phyloP scores from a whole-genome alignment of 73 alveolate species.

The Paramecium tetraurelia region DNA sequence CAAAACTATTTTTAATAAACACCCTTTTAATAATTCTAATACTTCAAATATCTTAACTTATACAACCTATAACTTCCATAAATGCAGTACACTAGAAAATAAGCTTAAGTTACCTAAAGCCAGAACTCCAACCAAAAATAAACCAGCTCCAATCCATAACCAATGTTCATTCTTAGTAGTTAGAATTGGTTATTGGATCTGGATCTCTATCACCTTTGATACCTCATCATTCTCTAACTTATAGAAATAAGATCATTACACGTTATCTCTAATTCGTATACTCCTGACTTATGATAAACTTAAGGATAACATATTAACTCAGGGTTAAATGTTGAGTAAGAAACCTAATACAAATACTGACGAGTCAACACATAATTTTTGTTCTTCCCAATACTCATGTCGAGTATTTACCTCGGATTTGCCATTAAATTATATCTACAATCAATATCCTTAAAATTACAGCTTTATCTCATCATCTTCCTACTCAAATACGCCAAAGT shows the following conservation, averaged over 20 bases:
- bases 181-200: background rate
- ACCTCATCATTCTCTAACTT: background rate
- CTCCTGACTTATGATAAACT: background rate
- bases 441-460: background rate
- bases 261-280: background rate
- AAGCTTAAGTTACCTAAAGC: background rate
- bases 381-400: background rate
- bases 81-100: background rate
- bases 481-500: background rate
- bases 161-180: background rate
- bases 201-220: background rate
- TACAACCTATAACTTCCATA: background rate
- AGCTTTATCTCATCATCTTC: background rate
- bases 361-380: background rate
- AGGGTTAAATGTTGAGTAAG: background rate
- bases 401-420: background rate
- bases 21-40: background rate
- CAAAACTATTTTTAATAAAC: background rate
- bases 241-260: background rate
- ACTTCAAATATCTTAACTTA: background rate
- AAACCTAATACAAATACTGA: background rate
- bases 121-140: background rate
- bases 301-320: background rate
- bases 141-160: background rate
- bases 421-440: background rate